Evolutionary conservation across 106 monocot genomes (phyloP).

Genomic region (Xerophyta viscosa): DNA sequence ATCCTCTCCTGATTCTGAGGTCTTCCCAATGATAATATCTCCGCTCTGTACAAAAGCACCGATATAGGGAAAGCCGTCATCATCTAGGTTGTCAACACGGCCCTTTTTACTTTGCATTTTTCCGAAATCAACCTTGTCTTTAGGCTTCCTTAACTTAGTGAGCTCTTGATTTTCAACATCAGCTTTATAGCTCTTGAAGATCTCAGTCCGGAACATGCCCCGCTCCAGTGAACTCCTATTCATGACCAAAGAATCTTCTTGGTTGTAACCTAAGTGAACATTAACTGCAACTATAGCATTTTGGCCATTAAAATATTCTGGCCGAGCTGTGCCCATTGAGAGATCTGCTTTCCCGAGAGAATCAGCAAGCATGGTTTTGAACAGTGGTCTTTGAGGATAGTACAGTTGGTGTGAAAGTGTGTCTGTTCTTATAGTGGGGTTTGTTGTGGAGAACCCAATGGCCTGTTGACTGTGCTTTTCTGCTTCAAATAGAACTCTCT

Average conservation of each 20-base stretch:
- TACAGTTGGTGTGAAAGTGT: constrained; percentile 78
- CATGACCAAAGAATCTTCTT: constrained; percentile 97
- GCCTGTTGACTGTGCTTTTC: constrained; percentile 98
- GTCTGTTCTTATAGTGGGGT: constrained; percentile 66
- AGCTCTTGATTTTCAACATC: constrained; percentile 78
- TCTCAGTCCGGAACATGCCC: constrained; percentile 93
- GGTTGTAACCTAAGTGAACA: constrained; percentile 94
- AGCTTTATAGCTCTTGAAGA: constrained; percentile 83
- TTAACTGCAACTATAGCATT: constrained; percentile 98
- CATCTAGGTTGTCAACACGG: constrained; percentile 79
- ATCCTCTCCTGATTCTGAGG: constrained; percentile 74
- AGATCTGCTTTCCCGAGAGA: constrained; percentile 44
- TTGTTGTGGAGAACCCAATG: constrained; percentile 82
- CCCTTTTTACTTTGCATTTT: constrained; percentile 78
- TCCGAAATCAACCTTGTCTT: constrained; percentile 72
- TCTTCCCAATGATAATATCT: constrained; percentile 81
- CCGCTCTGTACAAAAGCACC: constrained; percentile 75
- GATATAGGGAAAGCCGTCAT: constrained; percentile 86
- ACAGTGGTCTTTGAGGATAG: constrained; percentile 91
- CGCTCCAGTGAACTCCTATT: constrained; percentile 72
- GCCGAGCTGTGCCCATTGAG: constrained; percentile 29
- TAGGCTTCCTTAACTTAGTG: constrained; percentile 37
- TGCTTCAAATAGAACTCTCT: constrained; percentile 78
- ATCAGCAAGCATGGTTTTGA: constrained; percentile 64
- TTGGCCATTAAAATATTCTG: constrained; percentile 94